phyloP scores from a whole-genome alignment of 2,329 filamentous ascomycete genomes.

The Aspergillus sp. region DNA sequence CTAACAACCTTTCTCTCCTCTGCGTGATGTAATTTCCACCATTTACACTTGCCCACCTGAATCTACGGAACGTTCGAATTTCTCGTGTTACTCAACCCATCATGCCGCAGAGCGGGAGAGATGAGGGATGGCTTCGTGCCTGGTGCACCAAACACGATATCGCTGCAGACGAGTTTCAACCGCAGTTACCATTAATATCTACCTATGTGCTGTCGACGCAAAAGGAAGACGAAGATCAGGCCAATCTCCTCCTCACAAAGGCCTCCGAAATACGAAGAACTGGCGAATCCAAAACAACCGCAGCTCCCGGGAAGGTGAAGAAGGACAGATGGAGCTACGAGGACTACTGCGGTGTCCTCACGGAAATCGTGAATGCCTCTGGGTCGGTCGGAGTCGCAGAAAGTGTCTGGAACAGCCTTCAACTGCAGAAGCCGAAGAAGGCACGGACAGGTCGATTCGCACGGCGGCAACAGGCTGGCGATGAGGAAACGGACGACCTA shows the following conservation, averaged over 20 bases:
- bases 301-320: background rate
- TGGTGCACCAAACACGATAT: slow-evolving; percentile 6
- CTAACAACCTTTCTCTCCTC: background rate
- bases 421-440: slow-evolving; percentile 10
- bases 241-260: slow-evolving; percentile 6
- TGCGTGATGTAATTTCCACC: background rate
- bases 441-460: slow-evolving; percentile 7
- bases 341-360: slow-evolving; percentile 7
- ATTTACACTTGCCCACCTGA: background rate
- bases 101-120: slow-evolving; percentile 8
- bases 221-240: slow-evolving; percentile 5
- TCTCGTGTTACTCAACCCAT: background rate
- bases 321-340: slow-evolving; percentile 12
- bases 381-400: slow-evolving; percentile 7
- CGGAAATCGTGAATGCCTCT: background rate
- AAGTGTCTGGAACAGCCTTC: slow-evolving; percentile 9
- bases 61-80: background rate
- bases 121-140: slow-evolving; percentile 10
- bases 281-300: slow-evolving; percentile 1
- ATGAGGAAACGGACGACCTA: slow-evolving; percentile 5
- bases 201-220: background rate
- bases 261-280: slow-evolving; percentile 9
- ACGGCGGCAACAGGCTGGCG: slow-evolving; percentile 2
- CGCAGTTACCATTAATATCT: background rate
- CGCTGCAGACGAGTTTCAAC: background rate